Conservation (phyloP, 2,329 filamentous ascomycete species). For the Diaporthe aspalathi region DNA sequence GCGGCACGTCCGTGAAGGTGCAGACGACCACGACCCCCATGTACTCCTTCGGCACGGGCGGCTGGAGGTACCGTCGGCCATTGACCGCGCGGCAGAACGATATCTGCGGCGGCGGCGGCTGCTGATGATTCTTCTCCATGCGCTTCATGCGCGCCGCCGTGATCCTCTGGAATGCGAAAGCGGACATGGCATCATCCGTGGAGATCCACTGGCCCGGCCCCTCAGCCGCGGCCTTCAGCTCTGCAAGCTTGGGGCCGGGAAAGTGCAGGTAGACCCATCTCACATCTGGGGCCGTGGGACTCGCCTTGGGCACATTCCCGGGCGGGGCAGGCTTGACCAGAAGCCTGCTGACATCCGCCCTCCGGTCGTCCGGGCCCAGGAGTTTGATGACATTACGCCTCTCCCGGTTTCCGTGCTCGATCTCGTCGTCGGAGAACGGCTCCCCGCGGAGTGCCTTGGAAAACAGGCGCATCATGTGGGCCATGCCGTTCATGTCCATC, state of each 20-base stretch:
- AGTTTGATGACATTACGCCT: constrained; percentile 27
- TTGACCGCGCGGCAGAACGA: constrained; percentile 33
- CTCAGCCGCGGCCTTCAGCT: constrained; percentile 31
- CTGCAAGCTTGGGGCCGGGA: background rate
- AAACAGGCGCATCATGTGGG: constrained; percentile 37
- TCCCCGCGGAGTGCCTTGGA: constrained; percentile 30
- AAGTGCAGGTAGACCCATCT: constrained; percentile 40
- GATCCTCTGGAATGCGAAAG: constrained; percentile 31
- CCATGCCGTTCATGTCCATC: constrained; percentile 43
- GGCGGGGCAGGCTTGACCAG: background rate
- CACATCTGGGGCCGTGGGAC: background rate
- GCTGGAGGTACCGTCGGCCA: constrained; percentile 26
- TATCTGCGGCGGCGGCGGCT: constrained; percentile 9
- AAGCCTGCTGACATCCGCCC: constrained; percentile 21
- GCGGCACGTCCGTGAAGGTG: background rate
- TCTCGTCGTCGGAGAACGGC: constrained; percentile 9
- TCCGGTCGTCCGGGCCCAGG: constrained; percentile 17
- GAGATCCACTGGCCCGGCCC: constrained; percentile 26
- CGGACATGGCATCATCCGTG: constrained; percentile 35
- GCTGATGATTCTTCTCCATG: constrained; percentile 5
- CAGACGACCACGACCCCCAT: constrained; percentile 32
- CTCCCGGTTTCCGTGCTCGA: constrained; percentile 33
- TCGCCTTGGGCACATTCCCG: background rate
- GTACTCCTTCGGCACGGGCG: constrained; percentile 24
- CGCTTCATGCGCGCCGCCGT: constrained; percentile 32